These are phyloP conservation scores for Aspergillus diversus DNA, from an alignment of 495 filamentous ascomycete genomes.

Conservation along the genomic window DNA sequence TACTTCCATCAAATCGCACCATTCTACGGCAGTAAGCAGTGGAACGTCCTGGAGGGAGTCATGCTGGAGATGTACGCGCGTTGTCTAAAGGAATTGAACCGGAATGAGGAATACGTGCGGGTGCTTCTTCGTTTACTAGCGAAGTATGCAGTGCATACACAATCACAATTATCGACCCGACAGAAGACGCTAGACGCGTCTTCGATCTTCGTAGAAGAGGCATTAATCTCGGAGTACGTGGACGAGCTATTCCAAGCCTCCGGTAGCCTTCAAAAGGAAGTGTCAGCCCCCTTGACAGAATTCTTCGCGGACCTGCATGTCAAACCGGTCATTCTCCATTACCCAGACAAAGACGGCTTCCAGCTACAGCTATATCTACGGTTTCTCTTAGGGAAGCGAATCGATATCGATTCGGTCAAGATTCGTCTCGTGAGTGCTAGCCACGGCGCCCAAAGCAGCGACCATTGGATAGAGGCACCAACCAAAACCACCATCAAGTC, in stretches of 20 bases:
- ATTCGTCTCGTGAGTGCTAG: conserved; percentile 59
- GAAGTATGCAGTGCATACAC: conserved; percentile 60
- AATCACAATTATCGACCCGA: conserved; percentile 37
- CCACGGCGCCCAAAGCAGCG: conserved; percentile 35
- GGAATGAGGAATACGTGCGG: conserved; percentile 78
- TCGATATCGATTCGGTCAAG: conserved; percentile 67
- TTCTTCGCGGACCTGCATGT: conserved; percentile 76
- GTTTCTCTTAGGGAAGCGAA: conserved; percentile 71
- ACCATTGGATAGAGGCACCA: conserved; percentile 48
- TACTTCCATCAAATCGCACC: conserved; percentile 83
- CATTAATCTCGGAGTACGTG: conserved; percentile 64
- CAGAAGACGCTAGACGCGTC: conserved; percentile 41
- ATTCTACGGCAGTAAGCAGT: conserved; percentile 78
- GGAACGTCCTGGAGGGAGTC: conserved; percentile 76
- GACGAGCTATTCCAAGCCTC: conserved; percentile 68
- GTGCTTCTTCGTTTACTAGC: conserved; percentile 74
- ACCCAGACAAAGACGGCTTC: conserved; percentile 76
- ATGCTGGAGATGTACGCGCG: conserved; percentile 85
- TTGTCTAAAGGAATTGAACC: conserved; percentile 77
- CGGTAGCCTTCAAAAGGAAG: conserved; percentile 61
- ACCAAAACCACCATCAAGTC: conserved; percentile 42
- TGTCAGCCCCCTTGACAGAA: conserved; percentile 65
- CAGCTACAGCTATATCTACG: conserved; percentile 68
- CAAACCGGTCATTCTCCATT: conserved; percentile 70
- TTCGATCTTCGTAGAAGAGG: conserved; percentile 52